Evolutionary conservation across 495 filamentous ascomycete species (phyloP).

Genomic region (Neurospora sp.): DNA sequence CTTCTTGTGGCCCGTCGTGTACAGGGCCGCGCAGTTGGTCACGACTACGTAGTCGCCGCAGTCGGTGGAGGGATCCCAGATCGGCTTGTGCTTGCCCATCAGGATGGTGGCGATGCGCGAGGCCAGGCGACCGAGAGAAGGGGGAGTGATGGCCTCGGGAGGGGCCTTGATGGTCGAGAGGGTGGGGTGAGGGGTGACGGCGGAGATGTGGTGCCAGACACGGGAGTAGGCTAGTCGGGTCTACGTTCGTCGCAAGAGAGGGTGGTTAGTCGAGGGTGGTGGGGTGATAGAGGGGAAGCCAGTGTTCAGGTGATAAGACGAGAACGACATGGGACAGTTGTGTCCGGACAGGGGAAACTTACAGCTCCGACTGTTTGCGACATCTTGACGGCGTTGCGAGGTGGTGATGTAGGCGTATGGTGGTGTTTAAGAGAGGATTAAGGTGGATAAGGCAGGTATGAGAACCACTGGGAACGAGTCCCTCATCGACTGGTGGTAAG

Average conservation of each 20-base stretch:
- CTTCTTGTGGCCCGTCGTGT: slow-evolving; percentile 84
- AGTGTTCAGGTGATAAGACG: slow-evolving; percentile 1
- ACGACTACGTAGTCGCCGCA: slow-evolving; percentile 99
- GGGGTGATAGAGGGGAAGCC: slow-evolving; percentile 4
- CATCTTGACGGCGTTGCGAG: slow-evolving; percentile 8
- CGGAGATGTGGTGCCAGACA: slow-evolving; percentile 85
- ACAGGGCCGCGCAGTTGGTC: slow-evolving; percentile 73
- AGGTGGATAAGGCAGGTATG: not conserved
- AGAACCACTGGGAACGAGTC: slow-evolving; percentile 16
- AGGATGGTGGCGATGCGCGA: slow-evolving; percentile 81
- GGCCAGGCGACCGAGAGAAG: slow-evolving; percentile 78
- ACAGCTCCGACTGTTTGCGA: slow-evolving; percentile 18
- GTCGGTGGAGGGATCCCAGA: slow-evolving; percentile 91
- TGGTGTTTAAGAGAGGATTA: not conserved
- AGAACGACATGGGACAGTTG: not conserved
- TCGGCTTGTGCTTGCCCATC: slow-evolving; percentile 99
- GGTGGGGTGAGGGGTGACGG: slow-evolving; percentile 40
- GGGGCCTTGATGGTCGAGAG: slow-evolving; percentile 40
- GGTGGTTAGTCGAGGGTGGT: slow-evolving; percentile 51
- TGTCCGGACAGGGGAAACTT: not conserved
- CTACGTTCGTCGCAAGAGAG: slow-evolving; percentile 33
- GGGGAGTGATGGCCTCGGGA: slow-evolving; percentile 47
- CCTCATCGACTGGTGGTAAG: slow-evolving; percentile 13
- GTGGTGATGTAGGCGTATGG: not conserved
- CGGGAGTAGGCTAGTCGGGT: slow-evolving; percentile 94